phyloP scores from a whole-genome alignment of 257 asterid species.

The Salvia miltiorrhiza region DNA sequence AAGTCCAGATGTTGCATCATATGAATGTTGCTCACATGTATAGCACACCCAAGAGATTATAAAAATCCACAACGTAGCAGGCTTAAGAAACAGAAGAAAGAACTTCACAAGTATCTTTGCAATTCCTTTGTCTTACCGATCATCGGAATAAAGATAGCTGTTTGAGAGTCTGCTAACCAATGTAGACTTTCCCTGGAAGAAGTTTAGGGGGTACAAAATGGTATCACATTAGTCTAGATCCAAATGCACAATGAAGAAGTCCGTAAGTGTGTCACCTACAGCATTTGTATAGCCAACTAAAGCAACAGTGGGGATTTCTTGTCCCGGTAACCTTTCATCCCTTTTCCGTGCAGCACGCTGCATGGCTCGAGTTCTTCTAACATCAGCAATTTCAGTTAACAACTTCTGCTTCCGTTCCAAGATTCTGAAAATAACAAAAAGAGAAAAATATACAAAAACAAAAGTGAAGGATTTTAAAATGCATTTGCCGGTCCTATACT shows the following conservation, averaged over 20 bases:
- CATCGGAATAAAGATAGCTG: constrained; percentile 73
- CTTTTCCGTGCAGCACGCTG: constrained; percentile 89
- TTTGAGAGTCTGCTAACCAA: constrained; percentile 81
- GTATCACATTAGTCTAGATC: constrained; percentile 12
- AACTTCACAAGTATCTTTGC: not conserved
- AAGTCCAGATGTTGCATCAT: not conserved
- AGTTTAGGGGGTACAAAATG: constrained; percentile 18
- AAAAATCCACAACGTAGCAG: not conserved
- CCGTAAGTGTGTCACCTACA: constrained; percentile 48
- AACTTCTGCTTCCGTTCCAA: constrained; percentile 71
- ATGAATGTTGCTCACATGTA: constrained; percentile 1
- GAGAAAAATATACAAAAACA: not conserved
- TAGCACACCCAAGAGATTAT: not conserved
- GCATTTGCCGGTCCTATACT: constrained; percentile 3
- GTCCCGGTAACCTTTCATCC: constrained; percentile 59
- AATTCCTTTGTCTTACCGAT: constrained; percentile 52
- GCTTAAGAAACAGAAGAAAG: not conserved
- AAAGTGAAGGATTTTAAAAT: not conserved
- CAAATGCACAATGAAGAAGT: constrained; percentile 15
- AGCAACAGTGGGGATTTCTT: constrained; percentile 80
- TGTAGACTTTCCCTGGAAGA: constrained; percentile 87
- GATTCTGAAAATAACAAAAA: constrained; percentile 53
- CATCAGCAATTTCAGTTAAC: constrained; percentile 80
- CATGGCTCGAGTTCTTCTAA: constrained; percentile 84
- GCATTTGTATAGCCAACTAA: constrained; percentile 98